Conservation (phyloP, 2,329 filamentous ascomycete genomes). For the Scedosporium aurantiacum region DNA sequence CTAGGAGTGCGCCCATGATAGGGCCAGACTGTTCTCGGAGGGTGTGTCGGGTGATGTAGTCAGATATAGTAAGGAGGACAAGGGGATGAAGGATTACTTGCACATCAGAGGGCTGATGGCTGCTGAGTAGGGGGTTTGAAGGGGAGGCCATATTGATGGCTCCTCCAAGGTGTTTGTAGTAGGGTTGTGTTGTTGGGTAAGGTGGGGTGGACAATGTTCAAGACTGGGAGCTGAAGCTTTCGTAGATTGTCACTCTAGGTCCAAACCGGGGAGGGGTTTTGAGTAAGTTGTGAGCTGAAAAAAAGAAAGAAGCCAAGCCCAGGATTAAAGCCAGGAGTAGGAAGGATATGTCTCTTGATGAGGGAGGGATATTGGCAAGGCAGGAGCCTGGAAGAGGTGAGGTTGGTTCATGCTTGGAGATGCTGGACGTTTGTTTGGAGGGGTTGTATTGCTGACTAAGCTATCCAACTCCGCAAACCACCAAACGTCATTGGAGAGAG, state of each 20-base stretch:
- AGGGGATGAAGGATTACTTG: slow-evolving; percentile 83
- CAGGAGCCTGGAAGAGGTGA: not conserved
- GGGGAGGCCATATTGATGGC: not conserved
- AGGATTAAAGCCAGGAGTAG: not conserved
- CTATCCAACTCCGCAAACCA: not conserved
- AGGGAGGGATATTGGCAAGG: not conserved
- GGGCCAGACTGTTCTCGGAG: slow-evolving; percentile 65
- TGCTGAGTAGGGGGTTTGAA: slow-evolving; percentile 46
- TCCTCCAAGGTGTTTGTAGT: not conserved
- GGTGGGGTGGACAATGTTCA: not conserved
- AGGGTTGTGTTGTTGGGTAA: not conserved
- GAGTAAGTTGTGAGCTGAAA: not conserved
- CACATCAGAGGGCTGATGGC: slow-evolving; percentile 59
- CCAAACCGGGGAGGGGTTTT: not conserved
- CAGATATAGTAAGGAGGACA: slow-evolving; percentile 89
- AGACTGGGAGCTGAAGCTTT: not conserved
- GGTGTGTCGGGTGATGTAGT: slow-evolving; percentile 87
- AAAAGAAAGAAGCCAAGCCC: not conserved
- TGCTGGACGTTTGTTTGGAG: not conserved
- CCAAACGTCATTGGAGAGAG: too few species aligned
- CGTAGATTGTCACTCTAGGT: not conserved
- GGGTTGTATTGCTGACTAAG: not conserved
- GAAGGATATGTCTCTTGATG: not conserved
- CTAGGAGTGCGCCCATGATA: slow-evolving; percentile 77
- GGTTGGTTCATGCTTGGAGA: not conserved